A percentile compares a stretch with the other conserved stretches of the same genome.
Evolutionary conservation across 1,284 basidiomycete species (phyloP).

Genomic region (Ustilago hordei): DNA sequence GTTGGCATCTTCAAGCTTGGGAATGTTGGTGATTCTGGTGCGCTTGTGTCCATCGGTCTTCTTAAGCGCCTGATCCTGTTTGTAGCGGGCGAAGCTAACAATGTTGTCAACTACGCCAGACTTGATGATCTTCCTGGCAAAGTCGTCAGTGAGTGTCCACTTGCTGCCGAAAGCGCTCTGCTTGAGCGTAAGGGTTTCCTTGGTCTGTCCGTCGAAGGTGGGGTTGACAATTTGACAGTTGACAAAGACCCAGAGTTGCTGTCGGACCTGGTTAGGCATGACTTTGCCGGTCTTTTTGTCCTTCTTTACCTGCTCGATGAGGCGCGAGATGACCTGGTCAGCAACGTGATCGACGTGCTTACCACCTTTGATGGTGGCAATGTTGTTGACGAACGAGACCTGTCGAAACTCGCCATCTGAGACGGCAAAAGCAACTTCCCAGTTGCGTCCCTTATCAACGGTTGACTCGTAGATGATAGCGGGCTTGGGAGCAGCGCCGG

Average conservation of each 20-base stretch:
- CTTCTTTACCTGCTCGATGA: constrained; percentile 84
- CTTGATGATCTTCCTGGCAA: constrained; percentile 93
- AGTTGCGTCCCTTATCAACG: constrained; percentile 75
- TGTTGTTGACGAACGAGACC: constrained; percentile 98
- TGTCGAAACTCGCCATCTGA: constrained; percentile 84
- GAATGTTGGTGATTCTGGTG: constrained; percentile 80
- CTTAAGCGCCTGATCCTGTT: constrained; percentile 94
- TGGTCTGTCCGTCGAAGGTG: constrained; percentile 99
- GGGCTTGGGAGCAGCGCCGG: constrained; percentile 80
- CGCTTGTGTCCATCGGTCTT: constrained; percentile 96
- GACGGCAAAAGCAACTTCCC: constrained; percentile 96
- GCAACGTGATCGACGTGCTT: constrained; percentile 90
- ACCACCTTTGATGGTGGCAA: constrained; percentile 95
- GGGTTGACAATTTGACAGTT: constrained; percentile 97
- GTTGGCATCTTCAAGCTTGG: constrained; percentile 96
- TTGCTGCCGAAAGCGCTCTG: constrained; percentile 89
- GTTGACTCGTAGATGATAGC: constrained; percentile 85
- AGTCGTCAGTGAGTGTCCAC: constrained; percentile 90
- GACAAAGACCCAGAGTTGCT: constrained; percentile 98
- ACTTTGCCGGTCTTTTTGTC: constrained; percentile 89
- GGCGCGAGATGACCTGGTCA: constrained; percentile 85
- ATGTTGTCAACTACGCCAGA: constrained; percentile 92
- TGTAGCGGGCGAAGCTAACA: constrained; percentile 94
- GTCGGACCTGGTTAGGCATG: constrained; percentile 93
- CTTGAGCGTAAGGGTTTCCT: constrained; percentile 92